Evolutionary conservation across 352 stramenopile species (phyloP).

Genomic region (Pythium vanterpoolii): DNA sequence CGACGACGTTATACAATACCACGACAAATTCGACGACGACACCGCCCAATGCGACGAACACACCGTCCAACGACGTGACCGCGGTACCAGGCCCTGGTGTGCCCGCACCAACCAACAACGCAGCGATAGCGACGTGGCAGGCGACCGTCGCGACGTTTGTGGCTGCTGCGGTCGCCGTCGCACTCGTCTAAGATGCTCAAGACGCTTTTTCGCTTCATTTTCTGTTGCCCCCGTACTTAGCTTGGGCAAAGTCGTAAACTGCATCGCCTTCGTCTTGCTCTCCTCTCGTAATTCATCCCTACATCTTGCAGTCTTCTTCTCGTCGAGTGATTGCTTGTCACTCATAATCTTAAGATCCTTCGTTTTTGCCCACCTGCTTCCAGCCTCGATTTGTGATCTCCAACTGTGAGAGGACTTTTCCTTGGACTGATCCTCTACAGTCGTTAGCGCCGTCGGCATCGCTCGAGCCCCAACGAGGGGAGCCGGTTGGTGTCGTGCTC

Average conservation of each 20-base stretch:
- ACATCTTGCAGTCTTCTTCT: too few species aligned
- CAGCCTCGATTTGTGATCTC: too few species aligned
- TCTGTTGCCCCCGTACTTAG: too few species aligned
- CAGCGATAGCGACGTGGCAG: slow-evolving; percentile 15
- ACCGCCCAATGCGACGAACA: not conserved
- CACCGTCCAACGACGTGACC: not conserved
- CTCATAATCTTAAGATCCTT: too few species aligned
- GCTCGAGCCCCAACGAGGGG: not conserved
- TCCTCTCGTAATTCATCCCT: too few species aligned
- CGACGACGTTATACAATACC: not conserved
- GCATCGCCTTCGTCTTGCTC: not conserved
- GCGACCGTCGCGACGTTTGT: slow-evolving; percentile 10
- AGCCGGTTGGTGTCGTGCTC: not conserved
- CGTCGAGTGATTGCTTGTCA: too few species aligned
- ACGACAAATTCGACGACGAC: not conserved
- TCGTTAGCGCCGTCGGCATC: not conserved
- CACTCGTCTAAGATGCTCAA: slow-evolving; percentile 14
- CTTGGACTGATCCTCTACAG: not conserved
- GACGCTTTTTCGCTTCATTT: not conserved
- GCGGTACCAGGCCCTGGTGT: not conserved
- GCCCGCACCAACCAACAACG: not conserved
- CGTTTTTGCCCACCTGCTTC: too few species aligned
- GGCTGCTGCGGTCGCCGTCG: slow-evolving; percentile 9
- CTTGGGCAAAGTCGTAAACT: too few species aligned
- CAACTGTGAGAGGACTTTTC: too few species aligned